Evolutionary conservation across 1,139 yeast species (phyloP).

Genomic region (Blastobotrys malaysiensis): DNA sequence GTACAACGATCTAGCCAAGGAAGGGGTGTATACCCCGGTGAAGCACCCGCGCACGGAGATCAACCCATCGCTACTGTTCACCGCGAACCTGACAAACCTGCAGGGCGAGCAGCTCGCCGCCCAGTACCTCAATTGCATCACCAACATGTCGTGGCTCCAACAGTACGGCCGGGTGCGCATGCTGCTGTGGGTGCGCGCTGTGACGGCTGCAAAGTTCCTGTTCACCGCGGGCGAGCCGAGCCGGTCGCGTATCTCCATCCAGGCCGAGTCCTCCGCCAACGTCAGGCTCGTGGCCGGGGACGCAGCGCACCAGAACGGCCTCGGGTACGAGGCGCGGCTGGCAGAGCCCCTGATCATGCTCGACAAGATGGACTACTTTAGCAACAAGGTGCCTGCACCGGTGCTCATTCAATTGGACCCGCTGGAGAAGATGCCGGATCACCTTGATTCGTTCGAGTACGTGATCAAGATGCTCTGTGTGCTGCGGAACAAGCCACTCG

Average conservation of each 20-base stretch:
- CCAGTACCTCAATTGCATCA: conserved; percentile 71
- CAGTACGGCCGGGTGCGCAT: conserved; percentile 67
- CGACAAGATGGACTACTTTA: conserved; percentile 8
- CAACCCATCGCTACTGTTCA: conserved; percentile 57
- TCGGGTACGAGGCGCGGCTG: background rate
- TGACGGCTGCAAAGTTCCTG: conserved; percentile 56
- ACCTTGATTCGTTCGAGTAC: conserved; percentile 59
- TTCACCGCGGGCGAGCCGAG: conserved; percentile 43
- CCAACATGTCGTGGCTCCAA: conserved; percentile 69
- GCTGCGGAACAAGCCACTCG: conserved; percentile 44
- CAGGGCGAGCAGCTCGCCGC: conserved; percentile 66
- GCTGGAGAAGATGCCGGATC: conserved; percentile 25
- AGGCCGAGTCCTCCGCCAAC: conserved; percentile 43
- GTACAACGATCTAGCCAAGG: conserved; percentile 41
- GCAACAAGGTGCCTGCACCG: conserved; percentile 12
- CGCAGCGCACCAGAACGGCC: background rate
- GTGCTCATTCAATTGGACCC: conserved; percentile 28
- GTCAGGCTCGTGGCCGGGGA: conserved; percentile 5
- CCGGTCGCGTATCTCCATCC: conserved; percentile 55
- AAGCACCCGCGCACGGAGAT: conserved; percentile 41
- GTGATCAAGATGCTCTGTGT: conserved; percentile 62
- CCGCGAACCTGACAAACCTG: conserved; percentile 57
- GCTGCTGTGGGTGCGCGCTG: conserved; percentile 56
- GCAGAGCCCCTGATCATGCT: background rate
- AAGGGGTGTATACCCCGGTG: conserved; percentile 41